These are phyloP conservation scores for Thielaviopsis cerberus DNA, from an alignment of 2,329 filamentous ascomycete genomes.

Conservation along the genomic window DNA sequence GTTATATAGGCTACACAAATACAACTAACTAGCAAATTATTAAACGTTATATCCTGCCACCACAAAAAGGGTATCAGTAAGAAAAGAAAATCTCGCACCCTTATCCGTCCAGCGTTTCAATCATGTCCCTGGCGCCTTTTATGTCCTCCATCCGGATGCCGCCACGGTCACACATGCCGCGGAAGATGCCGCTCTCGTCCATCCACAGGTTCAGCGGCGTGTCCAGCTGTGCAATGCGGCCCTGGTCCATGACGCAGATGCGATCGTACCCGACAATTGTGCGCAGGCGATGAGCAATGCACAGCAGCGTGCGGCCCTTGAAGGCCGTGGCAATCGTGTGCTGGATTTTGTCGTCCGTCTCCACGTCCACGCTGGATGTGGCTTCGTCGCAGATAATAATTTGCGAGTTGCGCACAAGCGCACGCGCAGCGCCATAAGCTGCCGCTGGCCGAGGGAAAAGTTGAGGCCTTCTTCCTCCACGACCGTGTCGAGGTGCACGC, in stretches of 20 bases:
- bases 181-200: constrained; percentile 54
- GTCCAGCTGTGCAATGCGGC: constrained; percentile 72
- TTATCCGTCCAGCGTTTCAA: constrained; percentile 13
- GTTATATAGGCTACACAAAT: too few species aligned
- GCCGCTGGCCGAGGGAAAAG: constrained; percentile 84
- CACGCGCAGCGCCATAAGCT: constrained; percentile 81
- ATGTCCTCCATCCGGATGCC: constrained; percentile 49
- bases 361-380: constrained; percentile 82
- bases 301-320: constrained; percentile 69
- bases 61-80: too few species aligned
- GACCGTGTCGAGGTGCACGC: constrained; percentile 63
- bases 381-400: constrained; percentile 98
- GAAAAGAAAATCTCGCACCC: too few species aligned
- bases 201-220: constrained; percentile 57
- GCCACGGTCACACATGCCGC: constrained; percentile 74
- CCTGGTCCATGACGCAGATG: constrained; percentile 90
- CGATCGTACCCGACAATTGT: constrained; percentile 90
- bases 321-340: constrained; percentile 71
- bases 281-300: constrained; percentile 78
- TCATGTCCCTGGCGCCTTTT: constrained; percentile 22
- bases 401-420: constrained; percentile 66
- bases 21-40: too few species aligned
- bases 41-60: too few species aligned
- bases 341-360: constrained; percentile 93
- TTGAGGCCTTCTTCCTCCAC: constrained; percentile 94